Conservation (phyloP, 306 rosid species). For the Quercus engelmannii region DNA sequence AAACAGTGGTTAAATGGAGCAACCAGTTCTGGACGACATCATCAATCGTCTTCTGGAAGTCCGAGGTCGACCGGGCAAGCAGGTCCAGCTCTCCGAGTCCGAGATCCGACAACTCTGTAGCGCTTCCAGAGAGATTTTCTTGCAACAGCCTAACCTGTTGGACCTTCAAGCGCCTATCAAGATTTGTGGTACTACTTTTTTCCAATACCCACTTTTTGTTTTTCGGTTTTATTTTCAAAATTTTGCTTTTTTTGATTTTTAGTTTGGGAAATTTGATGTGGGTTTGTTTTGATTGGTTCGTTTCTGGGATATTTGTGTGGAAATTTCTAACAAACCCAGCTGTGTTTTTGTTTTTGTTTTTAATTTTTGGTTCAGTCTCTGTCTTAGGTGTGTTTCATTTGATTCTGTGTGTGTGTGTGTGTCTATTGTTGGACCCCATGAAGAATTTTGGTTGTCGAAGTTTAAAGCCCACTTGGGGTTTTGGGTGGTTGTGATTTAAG, state of each 20-base stretch:
- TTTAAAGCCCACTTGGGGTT: neutral
- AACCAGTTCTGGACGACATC: constrained; percentile 71
- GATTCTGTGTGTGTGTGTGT: neutral
- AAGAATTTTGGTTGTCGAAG: neutral
- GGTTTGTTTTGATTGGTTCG: neutral
- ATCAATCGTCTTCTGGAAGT: constrained; percentile 80
- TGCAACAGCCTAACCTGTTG: constrained; percentile 78
- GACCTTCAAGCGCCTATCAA: constrained; percentile 92
- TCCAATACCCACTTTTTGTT: neutral
- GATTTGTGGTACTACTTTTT: constrained; percentile 65
- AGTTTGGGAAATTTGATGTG: neutral
- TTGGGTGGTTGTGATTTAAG: neutral
- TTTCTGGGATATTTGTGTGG: neutral
- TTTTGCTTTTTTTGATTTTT: neutral
- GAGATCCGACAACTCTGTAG: constrained; percentile 93
- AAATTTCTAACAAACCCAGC: neutral
- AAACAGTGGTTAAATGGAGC: constrained; percentile 51
- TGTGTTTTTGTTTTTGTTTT: neutral
- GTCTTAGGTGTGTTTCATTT: neutral
- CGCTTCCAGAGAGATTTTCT: constrained; percentile 63
- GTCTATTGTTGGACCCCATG: neutral
- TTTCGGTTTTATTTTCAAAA: neutral
- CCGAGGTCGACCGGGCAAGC: constrained; percentile 82
- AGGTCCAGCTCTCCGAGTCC: constrained; percentile 84
- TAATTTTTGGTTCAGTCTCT: neutral